Percentiles rank a stretch among this genome's conserved stretches.
These are phyloP conservation scores for Scheffersomyces insectosa DNA, from an alignment of 1,139 yeast species.

Conservation along the genomic window DNA sequence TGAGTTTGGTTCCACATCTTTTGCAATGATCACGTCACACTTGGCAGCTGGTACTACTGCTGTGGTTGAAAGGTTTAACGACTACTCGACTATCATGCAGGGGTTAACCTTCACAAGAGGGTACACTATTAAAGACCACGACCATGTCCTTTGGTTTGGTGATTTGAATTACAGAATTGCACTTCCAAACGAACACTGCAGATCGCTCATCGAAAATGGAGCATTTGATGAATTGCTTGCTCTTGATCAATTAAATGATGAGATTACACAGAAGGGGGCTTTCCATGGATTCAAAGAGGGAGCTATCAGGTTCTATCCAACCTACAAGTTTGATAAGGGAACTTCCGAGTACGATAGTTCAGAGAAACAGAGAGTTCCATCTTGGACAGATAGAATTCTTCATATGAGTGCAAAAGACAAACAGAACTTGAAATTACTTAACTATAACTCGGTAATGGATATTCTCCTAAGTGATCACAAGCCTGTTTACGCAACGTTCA, in stretches of 20 bases:
- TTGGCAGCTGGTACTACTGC: slow-evolving; percentile 91
- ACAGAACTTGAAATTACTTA: slow-evolving; percentile 53
- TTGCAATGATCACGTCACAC: slow-evolving; percentile 88
- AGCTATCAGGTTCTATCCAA: slow-evolving; percentile 71
- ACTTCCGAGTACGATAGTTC: slow-evolving; percentile 82
- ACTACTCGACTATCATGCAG: slow-evolving; percentile 75
- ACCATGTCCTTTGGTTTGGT: slow-evolving; percentile 89
- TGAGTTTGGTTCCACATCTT: slow-evolving; percentile 70
- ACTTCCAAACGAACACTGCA: slow-evolving; percentile 73
- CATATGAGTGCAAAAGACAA: slow-evolving; percentile 38
- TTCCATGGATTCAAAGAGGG: slow-evolving; percentile 85
- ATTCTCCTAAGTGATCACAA: slow-evolving; percentile 83
- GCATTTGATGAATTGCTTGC: slow-evolving; percentile 58
- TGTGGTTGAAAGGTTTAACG: slow-evolving; percentile 83
- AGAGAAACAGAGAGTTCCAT: slow-evolving; percentile 89
- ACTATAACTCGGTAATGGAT: slow-evolving; percentile 57
- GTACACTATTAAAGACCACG: slow-evolving; percentile 72
- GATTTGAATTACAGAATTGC: slow-evolving; percentile 89
- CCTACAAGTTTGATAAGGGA: slow-evolving; percentile 92
- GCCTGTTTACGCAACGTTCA: slow-evolving; percentile 81
- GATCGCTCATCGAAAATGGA: slow-evolving; percentile 51
- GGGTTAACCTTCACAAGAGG: slow-evolving; percentile 80
- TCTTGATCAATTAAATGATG: slow-evolving; percentile 78
- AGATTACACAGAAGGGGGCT: slow-evolving; percentile 73
- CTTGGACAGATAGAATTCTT: slow-evolving; percentile 94